Percentiles rank a stretch among this genome's conserved stretches.
Conservation (phyloP, 371 early-diverging fungal genomes). For the Mortierella sp. region DNA sequence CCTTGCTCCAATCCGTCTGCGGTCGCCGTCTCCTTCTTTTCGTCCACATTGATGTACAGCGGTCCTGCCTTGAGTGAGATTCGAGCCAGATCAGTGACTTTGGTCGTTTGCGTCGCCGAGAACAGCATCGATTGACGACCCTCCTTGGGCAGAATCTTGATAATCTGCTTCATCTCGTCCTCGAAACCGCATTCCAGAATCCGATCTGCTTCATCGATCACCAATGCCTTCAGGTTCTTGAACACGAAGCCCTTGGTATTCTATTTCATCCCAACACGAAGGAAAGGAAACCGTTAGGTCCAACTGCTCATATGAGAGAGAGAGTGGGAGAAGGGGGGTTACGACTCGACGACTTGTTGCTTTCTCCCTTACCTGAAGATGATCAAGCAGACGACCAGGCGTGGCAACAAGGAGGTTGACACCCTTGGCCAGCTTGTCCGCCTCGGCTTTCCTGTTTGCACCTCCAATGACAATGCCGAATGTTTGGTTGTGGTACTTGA, state of each 20-base stretch:
- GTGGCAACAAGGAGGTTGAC: constrained; percentile 97
- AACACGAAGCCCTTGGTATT: constrained; percentile 93
- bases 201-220: constrained; percentile 99
- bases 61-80: constrained; percentile 92
- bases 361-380: constrained; percentile 70
- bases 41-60: constrained; percentile 96
- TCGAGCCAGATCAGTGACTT: constrained; percentile 96
- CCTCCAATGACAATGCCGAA: constrained; percentile 98
- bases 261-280: constrained; percentile 13
- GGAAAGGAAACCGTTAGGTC: too few species aligned
- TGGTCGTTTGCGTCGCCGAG: constrained; percentile 98
- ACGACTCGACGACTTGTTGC: too few species aligned
- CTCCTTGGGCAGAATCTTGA: constrained; percentile 78
- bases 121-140: constrained; percentile 97
- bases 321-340: too few species aligned
- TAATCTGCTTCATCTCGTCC: constrained; percentile 97
- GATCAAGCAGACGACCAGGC: constrained; percentile 98
- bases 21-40: constrained; percentile 89
- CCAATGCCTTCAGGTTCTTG: constrained; percentile 89
- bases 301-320: too few species aligned
- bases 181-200: constrained; percentile 98
- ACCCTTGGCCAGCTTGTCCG: constrained; percentile 92
- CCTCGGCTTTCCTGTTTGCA: constrained; percentile 95
- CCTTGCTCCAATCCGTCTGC: constrained; percentile 97
- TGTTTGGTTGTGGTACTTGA: constrained; percentile 93